phyloP scores from a whole-genome alignment of 257 asterid species.

The Nemophila menziesii region DNA sequence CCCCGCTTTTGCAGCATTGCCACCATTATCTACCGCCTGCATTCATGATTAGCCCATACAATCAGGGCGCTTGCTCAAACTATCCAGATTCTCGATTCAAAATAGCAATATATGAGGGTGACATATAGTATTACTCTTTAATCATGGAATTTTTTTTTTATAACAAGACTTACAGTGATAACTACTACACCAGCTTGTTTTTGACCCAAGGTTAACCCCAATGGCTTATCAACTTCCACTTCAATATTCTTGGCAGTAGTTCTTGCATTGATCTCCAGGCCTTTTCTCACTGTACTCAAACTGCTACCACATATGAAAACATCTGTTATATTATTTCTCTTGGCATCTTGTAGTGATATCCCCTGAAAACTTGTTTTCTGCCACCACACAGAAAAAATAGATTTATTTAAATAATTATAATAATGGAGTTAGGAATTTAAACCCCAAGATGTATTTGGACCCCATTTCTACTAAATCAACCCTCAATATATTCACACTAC shows the following conservation, averaged over 20 bases:
- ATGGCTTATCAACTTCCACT: slow-evolving; percentile 92
- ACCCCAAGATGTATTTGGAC: too few species aligned
- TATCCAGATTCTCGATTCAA: too few species aligned
- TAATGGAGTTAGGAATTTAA: too few species aligned
- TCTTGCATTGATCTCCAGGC: slow-evolving; percentile 51
- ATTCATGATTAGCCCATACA: too few species aligned
- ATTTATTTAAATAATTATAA: not conserved
- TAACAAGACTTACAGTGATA: slow-evolving; percentile 59
- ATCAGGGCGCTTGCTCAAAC: too few species aligned
- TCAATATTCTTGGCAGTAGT: slow-evolving; percentile 67
- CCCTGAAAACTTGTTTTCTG: slow-evolving; percentile 77
- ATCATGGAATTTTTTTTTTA: not conserved
- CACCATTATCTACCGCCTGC: slow-evolving; percentile 78
- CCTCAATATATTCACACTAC: too few species aligned
- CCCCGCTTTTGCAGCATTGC: slow-evolving; percentile 97
- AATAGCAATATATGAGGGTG: not conserved
- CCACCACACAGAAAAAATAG: not conserved
- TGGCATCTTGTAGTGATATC: slow-evolving; percentile 46
- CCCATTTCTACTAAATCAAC: too few species aligned
- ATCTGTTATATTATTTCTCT: slow-evolving; percentile 36
- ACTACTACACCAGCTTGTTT: slow-evolving; percentile 87
- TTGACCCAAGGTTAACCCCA: slow-evolving; percentile 89
- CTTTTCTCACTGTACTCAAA: slow-evolving; percentile 16
- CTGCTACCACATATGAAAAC: slow-evolving; percentile 26
- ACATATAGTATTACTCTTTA: not conserved